Evolutionary conservation across 495 filamentous ascomycete species (phyloP), one percentile per base, ranked within the genome.

Genomic region (Hypoxylon lenormandii): DNA sequence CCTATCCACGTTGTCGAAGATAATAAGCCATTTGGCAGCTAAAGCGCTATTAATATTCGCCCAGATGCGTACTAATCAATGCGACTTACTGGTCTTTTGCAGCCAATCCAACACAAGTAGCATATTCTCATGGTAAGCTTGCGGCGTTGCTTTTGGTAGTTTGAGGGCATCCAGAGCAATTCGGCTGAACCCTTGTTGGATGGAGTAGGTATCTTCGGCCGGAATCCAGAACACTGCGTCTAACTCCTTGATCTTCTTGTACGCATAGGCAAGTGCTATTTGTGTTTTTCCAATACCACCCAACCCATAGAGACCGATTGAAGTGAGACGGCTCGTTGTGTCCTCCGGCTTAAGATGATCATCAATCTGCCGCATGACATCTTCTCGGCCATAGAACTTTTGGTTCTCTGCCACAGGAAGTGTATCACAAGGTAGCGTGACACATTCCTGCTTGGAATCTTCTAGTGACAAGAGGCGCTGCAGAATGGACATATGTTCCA

Each of bases 221-320:
- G 60, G 22, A 7, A 82, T 72, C 79, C 80, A 83, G 52, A 83
- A 78, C 19, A 83, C 66, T 2, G 76, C 78, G 45, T 83, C 81
- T 53, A 78, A 80, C 16, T 53, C 51, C 12, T 60, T 46, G 48
- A 55, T 5, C 30, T 71, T 64, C 28, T 64, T 38, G 26, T 67
- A 55, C 7, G 64, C 66, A 64, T 72, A 82, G 26, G 78, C 70
- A 43, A 53, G 69, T 11, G 80, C 81, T 36, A 79, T 75, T 60
- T 54, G 67, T 13, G 79, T 81, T 60, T 83, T 83, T 12, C 81
- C 79, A 23, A 82, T 70, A 0, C 80, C 80, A 0, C 81, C 79
- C 28, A 79, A 57, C 11, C 77, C 79, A 53, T 73, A 78, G 7
- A 81, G 58, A 11, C 69, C 78, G 60, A 79, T 75, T 5, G 57